Conservation (phyloP, 2,329 filamentous ascomycete genomes). For the Colletotrichum aenigma region DNA sequence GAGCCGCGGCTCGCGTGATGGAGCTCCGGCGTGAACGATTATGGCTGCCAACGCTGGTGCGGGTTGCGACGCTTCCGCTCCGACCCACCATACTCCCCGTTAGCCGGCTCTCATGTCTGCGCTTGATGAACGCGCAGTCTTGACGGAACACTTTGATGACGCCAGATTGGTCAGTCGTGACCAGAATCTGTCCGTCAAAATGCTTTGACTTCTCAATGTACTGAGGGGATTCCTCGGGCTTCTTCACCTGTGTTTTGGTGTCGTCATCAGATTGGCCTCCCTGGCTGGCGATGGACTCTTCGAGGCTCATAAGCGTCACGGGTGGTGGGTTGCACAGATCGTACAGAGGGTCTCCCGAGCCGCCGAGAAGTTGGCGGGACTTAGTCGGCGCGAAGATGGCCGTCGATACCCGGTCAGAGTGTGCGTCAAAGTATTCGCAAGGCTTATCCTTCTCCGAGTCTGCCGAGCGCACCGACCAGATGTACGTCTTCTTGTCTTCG, state of each 20-base stretch:
- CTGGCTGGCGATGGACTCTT: slow-evolving; percentile 58
- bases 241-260: slow-evolving; percentile 34
- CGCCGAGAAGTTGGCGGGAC: slow-evolving; percentile 77
- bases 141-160: slow-evolving; percentile 94
- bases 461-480: slow-evolving; percentile 74
- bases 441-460: slow-evolving; percentile 80
- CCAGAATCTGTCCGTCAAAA: slow-evolving; percentile 83
- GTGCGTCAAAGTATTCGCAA: slow-evolving; percentile 89
- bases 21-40: slow-evolving; percentile 59
- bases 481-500: slow-evolving; percentile 87
- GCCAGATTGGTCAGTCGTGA: slow-evolving; percentile 88
- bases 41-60: slow-evolving; percentile 53
- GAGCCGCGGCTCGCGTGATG: slow-evolving; percentile 40
- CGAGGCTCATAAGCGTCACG: slow-evolving; percentile 77
- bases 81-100: slow-evolving; percentile 59
- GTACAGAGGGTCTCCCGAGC: slow-evolving; percentile 91
- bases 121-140: slow-evolving; percentile 86
- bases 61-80: slow-evolving; percentile 60
- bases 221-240: slow-evolving; percentile 72
- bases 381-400: slow-evolving; percentile 82
- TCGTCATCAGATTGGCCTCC: slow-evolving; percentile 40
- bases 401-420: slow-evolving; percentile 87
- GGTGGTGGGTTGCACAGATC: slow-evolving; percentile 96
- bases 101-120: slow-evolving; percentile 71
- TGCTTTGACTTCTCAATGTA: slow-evolving; percentile 81